Evolutionary conservation across 495 filamentous ascomycete species (phyloP), one percentile per base, ranked within the genome.

Genomic region (Tuber calosporum): DNA sequence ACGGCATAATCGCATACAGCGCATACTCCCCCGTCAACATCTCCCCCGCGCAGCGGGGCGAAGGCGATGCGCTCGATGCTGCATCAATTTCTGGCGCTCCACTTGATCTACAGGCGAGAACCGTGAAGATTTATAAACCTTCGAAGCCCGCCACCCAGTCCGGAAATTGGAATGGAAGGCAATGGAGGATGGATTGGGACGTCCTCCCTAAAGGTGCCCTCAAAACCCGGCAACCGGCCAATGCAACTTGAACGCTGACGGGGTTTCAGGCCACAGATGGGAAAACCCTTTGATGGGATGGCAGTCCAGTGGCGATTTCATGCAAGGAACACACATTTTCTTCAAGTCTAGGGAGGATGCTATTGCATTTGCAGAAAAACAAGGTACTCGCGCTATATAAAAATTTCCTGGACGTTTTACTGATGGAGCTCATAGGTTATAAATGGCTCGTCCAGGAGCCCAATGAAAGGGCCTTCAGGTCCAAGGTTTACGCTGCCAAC

Each of bases 111-210:
- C 93, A 97, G 84, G 93, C 93, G 67, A 87, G 95, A 73, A 95
- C 92, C 75, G 95, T 97, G 81, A 90, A 94, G 69, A 99, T 99
- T 83, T 97, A 90, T 85, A 88, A 90, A 77, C 92, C 92, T 26
- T 82, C 92, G 70, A 99, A 99, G 83, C 87, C 96, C 40, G 93
- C 95, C 58, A 96, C 94, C 15, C 95, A 99, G 82, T 97, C 94
- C 40, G 94, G 94, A 80, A 88, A 87, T 74, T 93, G 90, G 89
- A 89, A 92, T 76, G 83, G 86, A 71, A 89, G 91, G 78, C 88
- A 92, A 77, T 99, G 95, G 95, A 91, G 91, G 58, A 97, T 99
- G 93, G 95, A 99, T 82, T 99, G 95, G 95, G 95, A 99, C 84
- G 87, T 94, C 66, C 84, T 97, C 41, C 85, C 86, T 76, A 96